Evolutionary conservation across 495 filamentous ascomycete species (phyloP), one percentile per base, ranked within the genome.

Genomic region (Penicillium crystallinum): DNA sequence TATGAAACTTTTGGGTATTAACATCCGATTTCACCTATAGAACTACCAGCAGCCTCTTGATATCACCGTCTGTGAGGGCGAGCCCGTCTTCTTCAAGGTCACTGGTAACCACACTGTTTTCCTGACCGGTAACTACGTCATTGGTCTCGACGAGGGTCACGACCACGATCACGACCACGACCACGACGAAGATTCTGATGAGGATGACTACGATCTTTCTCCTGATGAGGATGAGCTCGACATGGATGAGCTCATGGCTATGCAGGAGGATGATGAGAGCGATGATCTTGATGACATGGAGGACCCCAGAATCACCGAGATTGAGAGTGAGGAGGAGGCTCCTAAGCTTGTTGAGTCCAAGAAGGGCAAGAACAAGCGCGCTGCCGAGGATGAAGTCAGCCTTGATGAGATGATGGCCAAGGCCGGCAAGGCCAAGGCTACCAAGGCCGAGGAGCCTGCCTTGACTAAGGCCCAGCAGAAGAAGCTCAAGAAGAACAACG

Each of bases 401-500:
- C 80, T 86, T 29, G 87, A 93, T 46, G 87, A 89, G 43, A 74
- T 86, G 52, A 82, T 95, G 74, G 84, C 86, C 52, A 90, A 95
- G 71, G 70, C 73, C n/a, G 55, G 75, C 51, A 83, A 83, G 67
- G 66, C 70, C 46, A 72, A 74, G 54, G 63, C 76, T 8, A 74
- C 77, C 52, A 72, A 80, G 54, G 86, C 86, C 62, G 79, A 75
- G 56, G 81, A 83, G 53, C 63, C 71, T 39, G 78, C 75, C 61
- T 78, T 95, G 46, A 92, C 84, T 80, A 96, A 97, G 82, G 97
- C 96, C 77, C 89, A 98, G 70, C 83, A 85, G 62, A 97, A 99
- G 84, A 99, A 97, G 81, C 79, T 95, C 35, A 97, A 97, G 86
- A 95, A 93, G 77, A 97, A 96, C 77, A 86, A 91, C 64, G 92